These are phyloP conservation scores for Saccharomycopsis amapae DNA, from an alignment of 805 yeast genomes.

Conservation along the genomic window DNA sequence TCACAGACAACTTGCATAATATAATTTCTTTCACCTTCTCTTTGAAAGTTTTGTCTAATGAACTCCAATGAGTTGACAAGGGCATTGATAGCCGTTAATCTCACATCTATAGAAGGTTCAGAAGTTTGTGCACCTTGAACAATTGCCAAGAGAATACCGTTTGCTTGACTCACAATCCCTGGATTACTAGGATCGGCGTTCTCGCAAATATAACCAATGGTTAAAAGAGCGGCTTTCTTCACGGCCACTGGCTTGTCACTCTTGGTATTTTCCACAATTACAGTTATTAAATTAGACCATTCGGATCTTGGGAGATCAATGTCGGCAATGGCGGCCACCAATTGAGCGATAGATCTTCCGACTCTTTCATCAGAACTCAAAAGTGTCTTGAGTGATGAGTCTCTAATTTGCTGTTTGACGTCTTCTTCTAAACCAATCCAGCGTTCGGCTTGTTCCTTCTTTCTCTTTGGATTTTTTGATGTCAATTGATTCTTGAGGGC, in stretches of 20 bases:
- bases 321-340: constrained; percentile 95
- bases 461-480: constrained; percentile 65
- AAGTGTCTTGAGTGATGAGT: constrained; percentile 54
- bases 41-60: constrained; percentile 78
- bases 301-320: constrained; percentile 82
- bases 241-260: constrained; percentile 69
- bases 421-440: constrained; percentile 61
- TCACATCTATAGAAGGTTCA: constrained; percentile 67
- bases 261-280: constrained; percentile 80
- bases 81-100: constrained; percentile 88
- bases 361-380: constrained; percentile 65
- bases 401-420: constrained; percentile 59
- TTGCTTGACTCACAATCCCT: constrained; percentile 74
- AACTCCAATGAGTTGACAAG: constrained; percentile 86
- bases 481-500: constrained; percentile 82
- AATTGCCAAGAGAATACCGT: constrained; percentile 89
- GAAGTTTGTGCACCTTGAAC: constrained; percentile 90
- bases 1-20: constrained; percentile 99
- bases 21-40: constrained; percentile 92
- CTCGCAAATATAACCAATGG: constrained; percentile 96
- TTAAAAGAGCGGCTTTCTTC: constrained; percentile 78
- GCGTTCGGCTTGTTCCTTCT: constrained; percentile 53
- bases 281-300: constrained; percentile 83
- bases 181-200: constrained; percentile 78
- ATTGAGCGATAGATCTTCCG: constrained; percentile 83